Percentiles rank a stretch among this genome's conserved stretches.
Conservation (phyloP, 1,139 yeast genomes). For the Yamadazyma pseudoaaseri region DNA sequence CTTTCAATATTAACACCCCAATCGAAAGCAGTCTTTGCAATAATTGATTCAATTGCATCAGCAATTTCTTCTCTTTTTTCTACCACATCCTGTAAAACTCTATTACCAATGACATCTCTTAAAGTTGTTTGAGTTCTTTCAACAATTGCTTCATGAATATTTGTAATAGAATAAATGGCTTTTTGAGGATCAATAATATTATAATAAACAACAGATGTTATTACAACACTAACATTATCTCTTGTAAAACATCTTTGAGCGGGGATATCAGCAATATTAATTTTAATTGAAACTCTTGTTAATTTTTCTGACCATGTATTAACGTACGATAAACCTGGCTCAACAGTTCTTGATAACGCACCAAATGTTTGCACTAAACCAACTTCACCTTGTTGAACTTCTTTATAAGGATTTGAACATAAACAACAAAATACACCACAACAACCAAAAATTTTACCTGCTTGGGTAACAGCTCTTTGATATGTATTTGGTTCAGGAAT, state of each 20-base stretch:
- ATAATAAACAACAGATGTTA: slow-evolving; percentile 69
- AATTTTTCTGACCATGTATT: slow-evolving; percentile 65
- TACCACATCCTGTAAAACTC: slow-evolving; percentile 69
- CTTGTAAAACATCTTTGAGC: slow-evolving; percentile 68
- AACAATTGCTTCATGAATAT: slow-evolving; percentile 57
- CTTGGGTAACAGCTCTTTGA: slow-evolving; percentile 37
- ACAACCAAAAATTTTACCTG: slow-evolving; percentile 52
- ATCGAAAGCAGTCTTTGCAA: slow-evolving; percentile 60
- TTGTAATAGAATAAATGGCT: slow-evolving; percentile 58
- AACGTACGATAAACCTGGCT: slow-evolving; percentile 67
- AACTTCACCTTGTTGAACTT: slow-evolving; percentile 67
- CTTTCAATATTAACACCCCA: slow-evolving; percentile 78
- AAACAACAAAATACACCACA: slow-evolving; percentile 62
- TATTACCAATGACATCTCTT: slow-evolving; percentile 70
- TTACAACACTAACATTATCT: slow-evolving; percentile 62
- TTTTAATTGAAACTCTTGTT: slow-evolving; percentile 52
- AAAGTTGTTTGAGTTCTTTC: slow-evolving; percentile 77
- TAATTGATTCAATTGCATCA: slow-evolving; percentile 59
- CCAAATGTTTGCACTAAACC: slow-evolving; percentile 72
- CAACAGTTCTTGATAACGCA: slow-evolving; percentile 63
- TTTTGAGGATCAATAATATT: slow-evolving; percentile 69
- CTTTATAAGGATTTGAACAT: slow-evolving; percentile 61
- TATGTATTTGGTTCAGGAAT: slow-evolving; percentile 36
- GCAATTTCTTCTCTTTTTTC: slow-evolving; percentile 77
- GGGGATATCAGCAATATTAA: slow-evolving; percentile 65